Evolutionary conservation across 305 asterid genomes (phyloP).

Genomic region (Rubia peregrina): DNA sequence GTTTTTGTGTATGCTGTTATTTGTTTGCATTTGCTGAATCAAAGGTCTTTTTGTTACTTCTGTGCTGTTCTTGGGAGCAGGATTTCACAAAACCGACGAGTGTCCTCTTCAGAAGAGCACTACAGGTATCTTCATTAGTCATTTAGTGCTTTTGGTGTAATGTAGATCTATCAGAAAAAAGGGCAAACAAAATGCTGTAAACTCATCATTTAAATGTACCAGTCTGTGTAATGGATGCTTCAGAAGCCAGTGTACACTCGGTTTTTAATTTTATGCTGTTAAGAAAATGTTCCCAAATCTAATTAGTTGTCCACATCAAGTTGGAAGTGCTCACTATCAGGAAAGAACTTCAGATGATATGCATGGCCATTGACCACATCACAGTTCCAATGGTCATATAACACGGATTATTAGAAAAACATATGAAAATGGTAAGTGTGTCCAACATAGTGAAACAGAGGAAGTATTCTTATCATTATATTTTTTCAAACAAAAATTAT

Average conservation of each 20-base stretch:
- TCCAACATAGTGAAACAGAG: too few species aligned
- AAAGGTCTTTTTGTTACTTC: background rate
- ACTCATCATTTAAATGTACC: background rate
- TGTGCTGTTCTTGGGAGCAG: slow-evolving; percentile 24
- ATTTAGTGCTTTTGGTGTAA: background rate
- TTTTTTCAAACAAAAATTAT: too few species aligned
- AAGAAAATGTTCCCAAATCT: background rate
- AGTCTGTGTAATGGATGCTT: background rate
- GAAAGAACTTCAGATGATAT: background rate
- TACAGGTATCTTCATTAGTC: slow-evolving; percentile 38
- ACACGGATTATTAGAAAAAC: too few species aligned
- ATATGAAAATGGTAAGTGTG: too few species aligned
- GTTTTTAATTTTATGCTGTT: background rate
- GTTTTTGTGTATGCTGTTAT: background rate
- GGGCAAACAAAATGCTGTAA: background rate
- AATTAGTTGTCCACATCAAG: background rate
- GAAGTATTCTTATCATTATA: too few species aligned
- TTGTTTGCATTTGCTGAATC: background rate
- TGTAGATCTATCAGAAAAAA: background rate
- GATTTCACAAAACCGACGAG: slow-evolving; percentile 71
- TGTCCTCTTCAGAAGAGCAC: slow-evolving; percentile 68
- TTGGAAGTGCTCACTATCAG: background rate
- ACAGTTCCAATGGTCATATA: too few species aligned
- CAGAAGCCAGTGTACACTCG: background rate
- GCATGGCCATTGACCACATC: background rate